Evolutionary conservation across 169 alveolate genomes (phyloP).

Genomic region (Sarcocystis neurona): DNA sequence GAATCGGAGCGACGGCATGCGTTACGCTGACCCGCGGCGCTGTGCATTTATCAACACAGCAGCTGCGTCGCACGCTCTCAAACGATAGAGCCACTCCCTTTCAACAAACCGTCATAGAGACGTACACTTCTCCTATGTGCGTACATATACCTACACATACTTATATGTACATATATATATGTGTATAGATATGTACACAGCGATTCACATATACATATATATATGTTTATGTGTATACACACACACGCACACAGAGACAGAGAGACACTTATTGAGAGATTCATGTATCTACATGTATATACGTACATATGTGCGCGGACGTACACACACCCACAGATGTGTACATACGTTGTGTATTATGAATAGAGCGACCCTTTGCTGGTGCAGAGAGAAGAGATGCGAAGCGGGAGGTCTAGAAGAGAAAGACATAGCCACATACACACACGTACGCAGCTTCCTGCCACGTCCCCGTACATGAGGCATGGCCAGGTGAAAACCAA

Average conservation of each 20-base stretch:
- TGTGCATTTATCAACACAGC: background rate
- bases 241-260: background rate
- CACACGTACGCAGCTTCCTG: too few relatives aligned
- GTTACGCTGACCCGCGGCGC: slow-evolving; percentile 58
- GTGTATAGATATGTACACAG: background rate
- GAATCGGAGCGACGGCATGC: slow-evolving; percentile 46
- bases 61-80: background rate
- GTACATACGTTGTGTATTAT: too few relatives aligned
- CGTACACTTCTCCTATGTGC: background rate
- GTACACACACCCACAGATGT: background rate
- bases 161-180: background rate
- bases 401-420: too few relatives aligned
- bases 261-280: background rate
- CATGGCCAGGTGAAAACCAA: too few relatives aligned
- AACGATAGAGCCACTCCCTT: background rate
- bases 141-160: background rate
- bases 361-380: too few relatives aligned
- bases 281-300: background rate
- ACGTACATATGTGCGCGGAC: background rate
- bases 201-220: background rate
- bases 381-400: too few relatives aligned
- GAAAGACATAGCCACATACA: too few relatives aligned
- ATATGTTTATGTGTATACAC: background rate
- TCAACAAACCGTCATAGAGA: background rate
- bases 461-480: too few relatives aligned